Conservation (phyloP, 164 flowering plant species). For the Annona cherimola region DNA sequence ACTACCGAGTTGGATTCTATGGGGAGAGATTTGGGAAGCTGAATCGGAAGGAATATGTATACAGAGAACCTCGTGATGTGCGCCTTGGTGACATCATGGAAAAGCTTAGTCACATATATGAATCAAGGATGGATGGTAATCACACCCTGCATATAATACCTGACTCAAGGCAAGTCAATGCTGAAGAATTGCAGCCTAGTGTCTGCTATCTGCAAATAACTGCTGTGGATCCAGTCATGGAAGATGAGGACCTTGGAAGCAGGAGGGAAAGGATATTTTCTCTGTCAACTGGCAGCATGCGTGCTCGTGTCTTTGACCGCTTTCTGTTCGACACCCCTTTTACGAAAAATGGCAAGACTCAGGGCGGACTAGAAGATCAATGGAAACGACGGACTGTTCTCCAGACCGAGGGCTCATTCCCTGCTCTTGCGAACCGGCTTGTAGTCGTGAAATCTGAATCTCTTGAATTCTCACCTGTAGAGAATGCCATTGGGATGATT, state of each 20-base stretch:
- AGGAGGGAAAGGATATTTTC: slow-evolving; percentile 93
- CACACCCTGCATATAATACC: slow-evolving; percentile 86
- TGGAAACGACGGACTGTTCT: slow-evolving; percentile 93
- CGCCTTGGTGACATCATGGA: slow-evolving; percentile 98
- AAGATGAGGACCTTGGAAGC: slow-evolving; percentile 96
- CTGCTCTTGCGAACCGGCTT: slow-evolving; percentile 89
- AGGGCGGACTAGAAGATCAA: slow-evolving; percentile 96
- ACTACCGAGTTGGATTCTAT: slow-evolving; percentile 93
- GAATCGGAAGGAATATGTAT: slow-evolving; percentile 77
- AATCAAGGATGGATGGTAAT: slow-evolving; percentile 83
- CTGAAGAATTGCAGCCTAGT: slow-evolving; percentile 89
- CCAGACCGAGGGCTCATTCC: slow-evolving; percentile 96
- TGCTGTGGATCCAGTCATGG: slow-evolving; percentile 97
- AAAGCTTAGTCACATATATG: slow-evolving; percentile 92
- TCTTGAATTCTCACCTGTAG: slow-evolving; percentile 95
- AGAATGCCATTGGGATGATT: slow-evolving; percentile 98
- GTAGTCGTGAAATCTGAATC: slow-evolving; percentile 87
- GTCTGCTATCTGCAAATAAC: slow-evolving; percentile 95
- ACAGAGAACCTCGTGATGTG: slow-evolving; percentile 95
- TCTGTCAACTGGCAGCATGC: slow-evolving; percentile 86
- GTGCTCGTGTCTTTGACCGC: slow-evolving; percentile 95
- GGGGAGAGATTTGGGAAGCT: slow-evolving; percentile 85
- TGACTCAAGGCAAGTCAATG: slow-evolving; percentile 95
- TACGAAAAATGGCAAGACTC: slow-evolving; percentile 97
- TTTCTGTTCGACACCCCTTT: slow-evolving; percentile 98